Base-by-base conservation (phyloP, 176 grass and related monocot genomes). In the Saccharum spontaneum region DNA sequence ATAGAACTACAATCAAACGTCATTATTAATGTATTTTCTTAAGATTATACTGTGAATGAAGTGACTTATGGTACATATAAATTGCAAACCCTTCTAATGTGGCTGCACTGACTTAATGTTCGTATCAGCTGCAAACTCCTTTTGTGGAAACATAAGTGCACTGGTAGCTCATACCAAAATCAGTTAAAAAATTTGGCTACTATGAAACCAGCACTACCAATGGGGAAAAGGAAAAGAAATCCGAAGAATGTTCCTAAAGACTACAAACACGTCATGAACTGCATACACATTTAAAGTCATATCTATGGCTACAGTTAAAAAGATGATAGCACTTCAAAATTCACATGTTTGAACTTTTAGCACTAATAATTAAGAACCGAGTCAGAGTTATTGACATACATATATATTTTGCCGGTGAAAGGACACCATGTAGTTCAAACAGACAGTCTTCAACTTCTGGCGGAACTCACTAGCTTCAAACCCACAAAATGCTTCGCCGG, bases 351-450 rank as follows among this genome's bases (percentile, higher is more conserved):
- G 15, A 65, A 65, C 11, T 14, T n/a, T 65, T 45, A 69, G 57
- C 60, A 49, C 23, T 81, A 34, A 60, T 79, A 48, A 49, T 74
- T 83, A 83, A 39, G 14, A 81, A 76, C 50, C 2, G 7, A 90
- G 79, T 36, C 61, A 62, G 45, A 78, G 73, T 81, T 68, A 52
- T 68, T 69, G 46, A 76, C 93, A 75, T 99, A 99, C 97, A 77
- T 96, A 95, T 88, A 99, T 87, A 89, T 99, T 99, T 92, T 99
- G 97, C 52, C 91, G 88, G 88, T 99, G 97, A 78, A 99, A 99
- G 57, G 82, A 80, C 82, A 87, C 78, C 24, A 94, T 3, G 60
- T 99, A 96, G 86, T 87, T 99, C 81, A 96, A 89, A 79, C 97
- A 99, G 69, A 95, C 82, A 78, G 79, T 87, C 81, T 94, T 99